Evolutionary conservation across 2,329 filamentous ascomycete species (phyloP), one percentile per base, ranked within the genome.

Genomic region (Beauveria varroae): DNA sequence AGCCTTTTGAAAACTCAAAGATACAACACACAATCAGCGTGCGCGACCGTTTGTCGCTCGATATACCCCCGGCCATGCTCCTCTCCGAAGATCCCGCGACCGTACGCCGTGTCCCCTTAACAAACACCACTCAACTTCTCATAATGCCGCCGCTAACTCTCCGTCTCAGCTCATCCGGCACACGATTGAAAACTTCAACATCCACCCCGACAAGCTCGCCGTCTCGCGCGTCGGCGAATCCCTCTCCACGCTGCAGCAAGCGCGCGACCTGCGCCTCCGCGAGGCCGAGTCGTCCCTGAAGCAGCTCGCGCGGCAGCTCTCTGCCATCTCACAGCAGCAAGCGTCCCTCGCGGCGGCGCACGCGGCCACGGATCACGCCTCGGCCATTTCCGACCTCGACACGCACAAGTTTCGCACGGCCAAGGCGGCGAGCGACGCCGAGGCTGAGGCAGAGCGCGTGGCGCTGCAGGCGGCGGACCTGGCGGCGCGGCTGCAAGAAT

Each of bases 141-240:
- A 43, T 7, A 50, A 57, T 57, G 9, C 5, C 6, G 14, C 16
- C 14, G 14, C 49, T 34, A 51, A 51, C 26, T 2, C 49, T 16
- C 7, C 7, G 7, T 9, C 12, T 44, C 74, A 95, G 90, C 88
- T 97, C 71, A 96, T 99, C 77, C 84, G 88, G 72, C 89, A 96
- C 78, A 96, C 93, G 47, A 89, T 96, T 70, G 83, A 87, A 69
- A 96, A 97, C 81, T 99, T 99, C 86, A 95, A 96, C 79, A 96
- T 93, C 70, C 81, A 85, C 22, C 91, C 91, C 12, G 95, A 99
- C 81, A 95, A 92, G 71, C 80, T 86, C 66, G 90, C 90, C 64
- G 85, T 98, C 22, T 81, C 87, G 22, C 91, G 95, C 71, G 89
- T 98, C 72, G 86, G 86, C 73, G 90, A 93, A 73, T 93, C 91